These are phyloP conservation scores for Trichoderma virens DNA, from an alignment of 495 filamentous ascomycete species.

Conservation along the genomic window DNA sequence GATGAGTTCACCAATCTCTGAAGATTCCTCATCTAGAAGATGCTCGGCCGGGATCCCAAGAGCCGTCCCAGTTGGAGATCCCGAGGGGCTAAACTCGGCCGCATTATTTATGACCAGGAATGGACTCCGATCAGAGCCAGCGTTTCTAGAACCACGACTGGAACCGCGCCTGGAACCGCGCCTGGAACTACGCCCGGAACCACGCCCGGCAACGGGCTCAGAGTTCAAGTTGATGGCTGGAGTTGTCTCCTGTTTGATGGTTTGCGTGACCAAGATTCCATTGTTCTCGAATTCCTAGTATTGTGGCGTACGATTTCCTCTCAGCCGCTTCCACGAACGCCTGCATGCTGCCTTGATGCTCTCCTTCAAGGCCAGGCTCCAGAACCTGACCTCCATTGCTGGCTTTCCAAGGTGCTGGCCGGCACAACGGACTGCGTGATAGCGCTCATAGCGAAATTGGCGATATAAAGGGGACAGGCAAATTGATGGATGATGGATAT, in stretches of 20 bases:
- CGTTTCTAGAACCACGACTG: too few relatives aligned
- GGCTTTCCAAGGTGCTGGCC: not conserved
- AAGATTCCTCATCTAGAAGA: not conserved
- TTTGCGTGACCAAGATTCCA: not conserved
- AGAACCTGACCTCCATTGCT: not conserved
- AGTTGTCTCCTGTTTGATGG: not conserved
- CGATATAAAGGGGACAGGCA: not conserved
- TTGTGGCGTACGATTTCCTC: not conserved
- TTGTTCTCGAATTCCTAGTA: too few relatives aligned
- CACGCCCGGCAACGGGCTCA: too few relatives aligned
- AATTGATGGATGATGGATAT: not conserved
- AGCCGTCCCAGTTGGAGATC: not conserved
- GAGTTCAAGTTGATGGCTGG: not conserved
- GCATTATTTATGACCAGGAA: not conserved
- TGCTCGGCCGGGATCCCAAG: not conserved
- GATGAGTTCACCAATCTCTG: not conserved
- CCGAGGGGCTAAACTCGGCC: not conserved
- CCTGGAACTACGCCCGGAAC: too few relatives aligned
- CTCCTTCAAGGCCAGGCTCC: not conserved
- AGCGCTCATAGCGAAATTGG: not conserved
- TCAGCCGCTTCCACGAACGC: not conserved
- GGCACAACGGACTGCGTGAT: not conserved
- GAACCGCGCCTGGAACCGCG: too few relatives aligned
- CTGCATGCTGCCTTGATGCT: not conserved
- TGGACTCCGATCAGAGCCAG: not conserved